A percentile compares a stretch with the other conserved stretches of the same genome.
These are phyloP conservation scores for Raffaelea ambrosiae DNA, from an alignment of 2,329 filamentous ascomycete genomes.

Conservation along the genomic window DNA sequence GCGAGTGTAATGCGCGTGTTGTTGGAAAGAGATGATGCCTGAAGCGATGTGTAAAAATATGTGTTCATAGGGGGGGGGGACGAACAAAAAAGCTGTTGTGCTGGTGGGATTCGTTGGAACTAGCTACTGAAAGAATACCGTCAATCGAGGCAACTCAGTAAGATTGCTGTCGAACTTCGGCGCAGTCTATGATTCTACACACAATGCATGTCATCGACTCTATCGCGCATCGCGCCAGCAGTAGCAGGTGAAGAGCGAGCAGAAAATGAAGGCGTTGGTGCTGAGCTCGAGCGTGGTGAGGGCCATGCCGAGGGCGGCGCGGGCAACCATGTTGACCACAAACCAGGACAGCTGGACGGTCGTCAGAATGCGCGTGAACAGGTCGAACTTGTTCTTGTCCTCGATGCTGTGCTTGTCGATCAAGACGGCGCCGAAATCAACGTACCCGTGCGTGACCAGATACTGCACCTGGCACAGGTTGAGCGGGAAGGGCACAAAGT, in stretches of 20 bases:
- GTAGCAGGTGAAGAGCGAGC: constrained; percentile 2
- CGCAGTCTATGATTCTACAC: background rate
- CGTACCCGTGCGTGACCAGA: constrained; percentile 18
- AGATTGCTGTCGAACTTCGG: background rate
- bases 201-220: background rate
- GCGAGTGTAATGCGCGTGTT: no score
- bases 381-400: constrained; percentile 22
- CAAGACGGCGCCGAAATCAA: constrained; percentile 16
- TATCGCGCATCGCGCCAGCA: background rate
- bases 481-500: constrained; percentile 25
- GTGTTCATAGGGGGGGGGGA: no score
- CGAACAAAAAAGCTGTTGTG: no score
- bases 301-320: constrained; percentile 11
- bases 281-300: constrained; percentile 20
- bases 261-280: constrained; percentile 14
- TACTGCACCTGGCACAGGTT: constrained; percentile 24
- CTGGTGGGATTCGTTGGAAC: no score
- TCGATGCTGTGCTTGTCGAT: constrained; percentile 17
- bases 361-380: constrained; percentile 15
- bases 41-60: no score
- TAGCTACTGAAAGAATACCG: background rate
- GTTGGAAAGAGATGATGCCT: no score
- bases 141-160: background rate
- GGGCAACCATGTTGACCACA: constrained; percentile 14
- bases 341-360: constrained; percentile 19